Evolutionary conservation across 768 basidiomycete genomes (phyloP).

Genomic region (Auricularia auricula-judae): DNA sequence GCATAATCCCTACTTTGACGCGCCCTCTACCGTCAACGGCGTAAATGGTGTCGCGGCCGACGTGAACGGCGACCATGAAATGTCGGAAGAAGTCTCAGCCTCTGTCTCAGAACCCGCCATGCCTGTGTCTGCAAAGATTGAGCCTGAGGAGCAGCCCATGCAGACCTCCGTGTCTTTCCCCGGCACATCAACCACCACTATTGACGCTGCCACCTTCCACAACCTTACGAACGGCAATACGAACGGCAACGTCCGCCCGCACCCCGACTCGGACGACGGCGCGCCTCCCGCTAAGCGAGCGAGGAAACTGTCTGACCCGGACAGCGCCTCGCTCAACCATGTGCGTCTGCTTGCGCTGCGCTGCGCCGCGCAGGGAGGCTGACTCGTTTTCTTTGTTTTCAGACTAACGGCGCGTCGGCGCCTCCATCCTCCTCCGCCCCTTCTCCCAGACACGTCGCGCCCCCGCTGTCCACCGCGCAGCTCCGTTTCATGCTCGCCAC

Average conservation of each 20-base stretch:
- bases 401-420: slow-evolving; percentile 17
- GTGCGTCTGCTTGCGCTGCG: slow-evolving; percentile 21
- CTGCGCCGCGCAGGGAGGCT: no score
- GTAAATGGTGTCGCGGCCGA: slow-evolving; percentile 16
- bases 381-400: no score
- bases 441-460: slow-evolving; percentile 5
- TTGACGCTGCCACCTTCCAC: not conserved
- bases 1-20: not conserved
- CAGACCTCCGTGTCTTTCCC: slow-evolving; percentile 10
- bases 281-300: slow-evolving; percentile 80
- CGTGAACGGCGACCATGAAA: slow-evolving; percentile 6
- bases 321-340: slow-evolving; percentile 61
- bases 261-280: slow-evolving; percentile 27
- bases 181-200: not conserved
- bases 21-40: slow-evolving; percentile 10
- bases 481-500: slow-evolving; percentile 71
- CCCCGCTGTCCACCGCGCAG: slow-evolving; percentile 51
- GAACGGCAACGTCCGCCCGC: not conserved
- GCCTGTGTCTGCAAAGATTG: not conserved
- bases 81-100: slow-evolving; percentile 14
- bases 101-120: slow-evolving; percentile 19
- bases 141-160: slow-evolving; percentile 26
- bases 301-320: slow-evolving; percentile 63
- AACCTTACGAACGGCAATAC: not conserved
- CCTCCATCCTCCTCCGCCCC: slow-evolving; percentile 9